Evolutionary conservation across 2,329 filamentous ascomycete species (phyloP).

Genomic region (Aspergillus neoniger): DNA sequence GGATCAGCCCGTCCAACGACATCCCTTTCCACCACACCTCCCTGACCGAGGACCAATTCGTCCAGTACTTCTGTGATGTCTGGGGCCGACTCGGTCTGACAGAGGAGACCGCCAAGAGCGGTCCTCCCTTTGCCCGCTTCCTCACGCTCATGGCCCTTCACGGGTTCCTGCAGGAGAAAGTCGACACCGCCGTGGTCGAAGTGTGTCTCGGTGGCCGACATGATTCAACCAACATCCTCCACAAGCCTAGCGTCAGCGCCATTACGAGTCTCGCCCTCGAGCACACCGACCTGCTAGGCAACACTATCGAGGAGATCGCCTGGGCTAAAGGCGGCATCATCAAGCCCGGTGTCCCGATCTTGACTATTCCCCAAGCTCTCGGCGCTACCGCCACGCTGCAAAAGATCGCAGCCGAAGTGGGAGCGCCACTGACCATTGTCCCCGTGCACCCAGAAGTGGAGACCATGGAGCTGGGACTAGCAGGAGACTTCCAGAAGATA

Average conservation of each 20-base stretch:
- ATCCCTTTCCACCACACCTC: neutral
- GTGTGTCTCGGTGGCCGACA: neutral
- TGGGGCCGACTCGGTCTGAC: neutral
- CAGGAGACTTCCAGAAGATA: neutral
- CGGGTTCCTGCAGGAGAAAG: neutral
- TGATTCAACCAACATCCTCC: neutral
- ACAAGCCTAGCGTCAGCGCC: neutral
- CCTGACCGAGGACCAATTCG: neutral
- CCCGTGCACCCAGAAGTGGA: slow-evolving; percentile 1
- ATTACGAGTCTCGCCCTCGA: neutral
- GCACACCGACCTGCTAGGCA: neutral
- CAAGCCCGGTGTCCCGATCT: neutral
- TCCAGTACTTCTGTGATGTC: neutral
- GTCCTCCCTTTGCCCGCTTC: neutral
- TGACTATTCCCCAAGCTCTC: neutral
- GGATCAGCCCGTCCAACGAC: neutral
- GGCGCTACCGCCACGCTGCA: neutral
- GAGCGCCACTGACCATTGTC: neutral
- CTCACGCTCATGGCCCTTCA: neutral
- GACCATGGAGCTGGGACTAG: neutral
- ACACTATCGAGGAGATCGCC: neutral
- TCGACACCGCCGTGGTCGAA: slow-evolving; percentile 2
- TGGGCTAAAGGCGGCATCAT: neutral
- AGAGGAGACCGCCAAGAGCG: neutral
- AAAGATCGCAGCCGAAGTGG: neutral